A percentile compares a stretch with the other conserved stretches of the same genome.
Conservation (phyloP, 1,284 basidiomycete genomes). For the Cutaneotrichosporon sp. region DNA sequence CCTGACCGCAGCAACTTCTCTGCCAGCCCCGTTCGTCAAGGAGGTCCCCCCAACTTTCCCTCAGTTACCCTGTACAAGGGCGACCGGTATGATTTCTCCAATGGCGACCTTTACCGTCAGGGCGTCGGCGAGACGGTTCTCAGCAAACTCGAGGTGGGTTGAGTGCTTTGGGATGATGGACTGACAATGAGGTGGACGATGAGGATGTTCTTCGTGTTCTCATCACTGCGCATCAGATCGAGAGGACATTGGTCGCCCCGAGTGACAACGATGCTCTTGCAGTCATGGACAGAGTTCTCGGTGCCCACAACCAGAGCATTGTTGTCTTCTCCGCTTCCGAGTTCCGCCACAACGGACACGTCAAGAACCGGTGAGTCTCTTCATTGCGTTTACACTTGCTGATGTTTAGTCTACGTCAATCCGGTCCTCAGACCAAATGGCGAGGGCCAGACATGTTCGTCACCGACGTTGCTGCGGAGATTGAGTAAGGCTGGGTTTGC, state of each 20-base stretch:
- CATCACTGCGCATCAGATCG: slow-evolving; percentile 72
- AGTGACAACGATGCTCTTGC: slow-evolving; percentile 64
- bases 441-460: slow-evolving; percentile 31
- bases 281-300: slow-evolving; percentile 56
- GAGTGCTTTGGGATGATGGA: not conserved
- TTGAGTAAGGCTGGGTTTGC: slow-evolving; percentile 29
- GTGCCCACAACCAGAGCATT: slow-evolving; percentile 7
- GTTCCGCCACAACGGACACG: slow-evolving; percentile 10
- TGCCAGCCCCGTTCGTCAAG: not conserved
- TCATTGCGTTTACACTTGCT: not conserved
- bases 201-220: slow-evolving; percentile 75
- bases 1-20: slow-evolving; percentile 4
- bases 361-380: not conserved
- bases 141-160: slow-evolving; percentile 73
- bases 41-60: slow-evolving; percentile 1
- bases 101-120: slow-evolving; percentile 63
- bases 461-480: slow-evolving; percentile 32
- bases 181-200: slow-evolving; percentile 64
- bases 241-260: slow-evolving; percentile 66
- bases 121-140: slow-evolving; percentile 64
- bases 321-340: slow-evolving; percentile 35
- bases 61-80: slow-evolving; percentile 35
- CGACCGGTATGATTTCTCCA: slow-evolving; percentile 73
- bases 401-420: slow-evolving; percentile 6
- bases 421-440: slow-evolving; percentile 29